Base-by-base conservation (phyloP, 2,329 filamentous ascomycete genomes). In the Pyrenophora tritici-repentis region DNA sequence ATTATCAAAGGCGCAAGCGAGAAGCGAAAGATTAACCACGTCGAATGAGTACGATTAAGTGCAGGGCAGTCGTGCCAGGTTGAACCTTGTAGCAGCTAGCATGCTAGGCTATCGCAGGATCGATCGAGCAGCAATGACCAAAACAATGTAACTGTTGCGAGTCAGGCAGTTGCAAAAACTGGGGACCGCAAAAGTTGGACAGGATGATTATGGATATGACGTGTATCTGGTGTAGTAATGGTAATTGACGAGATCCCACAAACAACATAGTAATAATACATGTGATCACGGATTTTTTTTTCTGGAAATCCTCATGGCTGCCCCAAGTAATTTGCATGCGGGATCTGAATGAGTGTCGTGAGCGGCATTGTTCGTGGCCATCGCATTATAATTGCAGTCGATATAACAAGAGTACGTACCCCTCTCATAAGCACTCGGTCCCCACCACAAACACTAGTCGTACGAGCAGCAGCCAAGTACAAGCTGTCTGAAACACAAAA, bases 1-100 rank as follows among this genome's bases (percentile, higher is more conserved):
- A 54, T 77, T 40, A 68, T 80, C 65, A 79, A 77, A 67, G 76
- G 76, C 33, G 76, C 74, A 4, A 75, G 67, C 38, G 71, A 78
- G 50, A 65, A 62, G 54, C 48, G 50, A 36, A 66, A 66, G 51
- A 13, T 61, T 8, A 32, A 65, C 9, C 63, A 66, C n/a, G 47
- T 66, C 4, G 62, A 65, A 44, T 65, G 53, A 26, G n/a, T 4
- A 16, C 7, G 1, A 14, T 1, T 20, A 10, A 24, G 24, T 4
- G 16, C 2, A 14, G 17, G 14, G n/a, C 13, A 31, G 26, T 42
- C 8, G 24, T 29, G 26, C 26, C 26, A 29, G 26, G 26, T 13
- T 29, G 10, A 9, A 29, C 26, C 26, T 10, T 29, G 26, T 29
- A 10, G 26, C 26, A 3, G 4, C 22, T 42, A 24, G n/a, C 33